Base-by-base conservation (phyloP, 176 grass and related monocot species). In the Avena eriantha region DNA sequence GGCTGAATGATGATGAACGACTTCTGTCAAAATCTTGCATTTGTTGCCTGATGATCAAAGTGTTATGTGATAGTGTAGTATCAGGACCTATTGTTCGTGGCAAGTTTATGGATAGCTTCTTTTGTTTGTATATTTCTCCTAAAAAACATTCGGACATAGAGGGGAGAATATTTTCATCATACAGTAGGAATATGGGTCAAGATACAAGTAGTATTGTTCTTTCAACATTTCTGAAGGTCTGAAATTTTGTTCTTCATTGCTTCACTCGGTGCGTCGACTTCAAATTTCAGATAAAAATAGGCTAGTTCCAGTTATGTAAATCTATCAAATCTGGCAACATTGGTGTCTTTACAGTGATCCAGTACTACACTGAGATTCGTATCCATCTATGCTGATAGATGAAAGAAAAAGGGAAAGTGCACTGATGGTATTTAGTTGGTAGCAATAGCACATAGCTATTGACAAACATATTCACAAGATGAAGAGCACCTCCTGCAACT, bases 201-300 rank as follows among this genome's bases (percentile, higher is more conserved):
- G 39, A 65, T 5, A 61, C 31, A 90, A 57, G 14, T 66, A 57
- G 14, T 66, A 64, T 73, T 73, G 23, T 83, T 61, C 43, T 83
- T 39, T 80, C 36, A 46, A 54, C 13, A 55, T 53, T 15, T 64
- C 17, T 35, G 8, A 41, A 71, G 5, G 49, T 33, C 73, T 72
- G 34, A 21, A 51, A 24, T 81, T 74, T 36, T 76, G 33, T 81
- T 54, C 31, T 39, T 53, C 35, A 56, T 22, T 82, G n/a, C 17
- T 61, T 69, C 51, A 77, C 50, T 60, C 13, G 48, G 61, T 70
- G 49, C 26, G 50, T 5, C 18, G 26, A 55, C 21, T 75, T 66
- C 45, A 80, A 29, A 35, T 41, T 64, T 24, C 17, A 10, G 33
- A 77, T 12, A 55, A 53, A 5, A 85, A 78, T 7, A 65, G 31